phyloP scores from a whole-genome alignment of 2,329 filamentous ascomycete species.

The Trichoderma guizhouense region DNA sequence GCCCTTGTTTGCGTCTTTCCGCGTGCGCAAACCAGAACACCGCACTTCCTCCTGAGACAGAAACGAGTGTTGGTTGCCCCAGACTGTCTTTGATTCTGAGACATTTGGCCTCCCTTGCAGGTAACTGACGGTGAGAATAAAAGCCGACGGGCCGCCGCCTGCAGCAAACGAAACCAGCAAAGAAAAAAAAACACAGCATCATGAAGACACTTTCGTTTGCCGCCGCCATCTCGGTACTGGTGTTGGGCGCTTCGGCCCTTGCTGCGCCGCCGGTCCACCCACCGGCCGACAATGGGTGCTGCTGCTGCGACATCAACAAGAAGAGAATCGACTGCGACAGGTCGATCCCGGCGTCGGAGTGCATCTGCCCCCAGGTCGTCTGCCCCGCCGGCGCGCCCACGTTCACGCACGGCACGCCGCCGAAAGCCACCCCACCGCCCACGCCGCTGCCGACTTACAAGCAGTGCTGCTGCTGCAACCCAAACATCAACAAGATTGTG shows the following conservation, averaged over 20 bases:
- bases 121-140: neutral
- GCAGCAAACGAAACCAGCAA: neutral
- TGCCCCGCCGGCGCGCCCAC: slow-evolving; percentile 26
- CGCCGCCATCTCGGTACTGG: neutral
- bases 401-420: slow-evolving; percentile 13
- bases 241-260: slow-evolving; percentile 25
- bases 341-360: slow-evolving; percentile 22
- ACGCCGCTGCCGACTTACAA: neutral
- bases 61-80: neutral
- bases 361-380: slow-evolving; percentile 27
- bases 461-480: slow-evolving; percentile 28
- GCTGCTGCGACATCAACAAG: slow-evolving; percentile 33
- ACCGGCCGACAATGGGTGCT: slow-evolving; percentile 26
- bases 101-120: neutral
- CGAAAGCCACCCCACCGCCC: neutral
- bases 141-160: neutral
- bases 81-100: neutral
- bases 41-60: neutral
- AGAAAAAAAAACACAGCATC: neutral
- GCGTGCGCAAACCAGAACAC: neutral
- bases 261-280: slow-evolving; percentile 20
- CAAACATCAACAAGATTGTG: slow-evolving; percentile 9
- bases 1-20: neutral
- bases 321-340: slow-evolving; percentile 27
- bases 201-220: slow-evolving; percentile 21